phyloP scores from a whole-genome alignment of 2,329 filamentous ascomycete species.

The Aspergillus aculeatus region DNA sequence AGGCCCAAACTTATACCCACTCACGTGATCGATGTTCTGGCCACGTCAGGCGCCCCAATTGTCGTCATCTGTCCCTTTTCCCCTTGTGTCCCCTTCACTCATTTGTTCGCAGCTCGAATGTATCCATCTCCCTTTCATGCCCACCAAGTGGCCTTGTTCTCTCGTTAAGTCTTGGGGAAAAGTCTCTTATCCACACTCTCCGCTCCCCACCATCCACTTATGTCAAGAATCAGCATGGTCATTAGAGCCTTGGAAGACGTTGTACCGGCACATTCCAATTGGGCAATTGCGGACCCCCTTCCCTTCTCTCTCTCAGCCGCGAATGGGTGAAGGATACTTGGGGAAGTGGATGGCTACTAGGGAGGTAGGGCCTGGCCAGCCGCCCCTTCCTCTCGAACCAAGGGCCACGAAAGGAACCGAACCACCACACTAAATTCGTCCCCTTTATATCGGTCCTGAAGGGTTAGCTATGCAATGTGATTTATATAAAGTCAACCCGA shows the following conservation, averaged over 20 bases:
- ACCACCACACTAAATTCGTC: background rate
- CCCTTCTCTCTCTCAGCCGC: background rate
- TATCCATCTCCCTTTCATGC: background rate
- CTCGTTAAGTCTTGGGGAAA: background rate
- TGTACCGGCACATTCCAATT: background rate
- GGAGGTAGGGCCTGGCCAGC: background rate
- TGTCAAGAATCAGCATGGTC: background rate
- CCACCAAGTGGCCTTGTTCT: background rate
- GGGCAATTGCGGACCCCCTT: background rate
- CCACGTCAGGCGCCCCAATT: constrained; percentile 4
- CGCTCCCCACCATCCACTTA: background rate
- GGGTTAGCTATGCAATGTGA: no score
- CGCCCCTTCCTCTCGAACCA: background rate
- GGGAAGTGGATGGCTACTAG: background rate
- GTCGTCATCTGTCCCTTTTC: background rate
- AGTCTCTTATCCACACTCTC: background rate
- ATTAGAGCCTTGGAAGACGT: background rate
- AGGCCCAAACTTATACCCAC: background rate
- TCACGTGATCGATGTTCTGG: constrained; percentile 6
- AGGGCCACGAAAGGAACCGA: constrained; percentile 2
- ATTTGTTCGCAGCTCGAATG: background rate
- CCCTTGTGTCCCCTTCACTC: background rate
- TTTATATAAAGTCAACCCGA: background rate
- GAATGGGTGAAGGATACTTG: background rate
- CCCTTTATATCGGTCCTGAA: no score